These are phyloP conservation scores for Chloranthus sessilifolius DNA, from an alignment of 164 flowering plant genomes.

Conservation along the genomic window DNA sequence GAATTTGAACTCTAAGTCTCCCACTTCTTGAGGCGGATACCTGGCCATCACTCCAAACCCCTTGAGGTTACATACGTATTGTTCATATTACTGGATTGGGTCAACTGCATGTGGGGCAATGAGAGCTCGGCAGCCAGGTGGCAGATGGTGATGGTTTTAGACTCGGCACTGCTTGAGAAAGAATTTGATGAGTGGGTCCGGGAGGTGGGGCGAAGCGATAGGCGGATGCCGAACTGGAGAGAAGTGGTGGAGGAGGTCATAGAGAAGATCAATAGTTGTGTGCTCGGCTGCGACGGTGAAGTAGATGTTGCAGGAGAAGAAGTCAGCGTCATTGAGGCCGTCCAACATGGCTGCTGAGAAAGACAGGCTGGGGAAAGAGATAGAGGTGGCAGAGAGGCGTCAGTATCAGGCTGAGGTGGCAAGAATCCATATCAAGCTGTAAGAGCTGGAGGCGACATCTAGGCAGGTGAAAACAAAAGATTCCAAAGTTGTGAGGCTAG, in stretches of 20 bases:
- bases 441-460: constrained; percentile 64
- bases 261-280: constrained; percentile 54
- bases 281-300: constrained; percentile 91
- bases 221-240: constrained; percentile 61
- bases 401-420: constrained; percentile 60
- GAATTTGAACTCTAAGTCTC: no score
- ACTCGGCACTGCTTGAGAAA: constrained; percentile 63
- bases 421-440: constrained; percentile 60
- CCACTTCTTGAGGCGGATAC: no score
- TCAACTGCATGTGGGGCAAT: constrained; percentile 79
- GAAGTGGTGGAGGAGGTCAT: constrained; percentile 76
- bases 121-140: constrained; percentile 88
- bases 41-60: no score
- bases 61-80: no score
- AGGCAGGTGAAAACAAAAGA: constrained; percentile 47
- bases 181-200: constrained; percentile 78
- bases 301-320: constrained; percentile 94
- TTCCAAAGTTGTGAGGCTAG: constrained; percentile 65
- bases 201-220: constrained; percentile 74
- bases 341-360: constrained; percentile 85
- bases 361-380: constrained; percentile 60
- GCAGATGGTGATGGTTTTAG: constrained; percentile 97
- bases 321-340: constrained; percentile 77
- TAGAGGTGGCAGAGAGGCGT: constrained; percentile 74
- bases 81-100: no score